Evolutionary conservation across 2,329 filamentous ascomycete species (phyloP).

Genomic region (Claviceps capensis): DNA sequence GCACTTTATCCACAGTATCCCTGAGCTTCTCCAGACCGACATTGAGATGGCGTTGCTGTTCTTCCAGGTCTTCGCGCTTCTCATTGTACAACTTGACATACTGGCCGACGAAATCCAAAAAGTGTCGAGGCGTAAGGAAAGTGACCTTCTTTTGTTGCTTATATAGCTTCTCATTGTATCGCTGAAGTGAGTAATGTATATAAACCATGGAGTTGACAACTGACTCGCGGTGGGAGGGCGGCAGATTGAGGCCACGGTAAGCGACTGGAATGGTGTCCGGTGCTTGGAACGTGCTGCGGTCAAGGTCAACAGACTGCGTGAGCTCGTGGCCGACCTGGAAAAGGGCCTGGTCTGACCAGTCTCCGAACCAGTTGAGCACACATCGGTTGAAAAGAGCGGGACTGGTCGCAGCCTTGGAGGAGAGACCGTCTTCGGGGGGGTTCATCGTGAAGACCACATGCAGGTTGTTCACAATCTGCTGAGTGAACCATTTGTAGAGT

Average conservation of each 20-base stretch:
- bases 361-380: constrained; percentile 98
- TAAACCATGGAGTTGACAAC: constrained; percentile 98
- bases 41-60: constrained; percentile 96
- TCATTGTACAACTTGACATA: constrained; percentile 97
- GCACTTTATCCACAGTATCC: constrained; percentile 94
- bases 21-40: constrained; percentile 94
- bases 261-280: constrained; percentile 89
- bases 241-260: constrained; percentile 71
- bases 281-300: constrained; percentile 70
- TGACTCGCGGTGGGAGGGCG: constrained; percentile 79
- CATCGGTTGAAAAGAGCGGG: constrained; percentile 98
- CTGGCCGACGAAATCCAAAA: constrained; percentile 93
- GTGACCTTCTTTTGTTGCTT: constrained; percentile 89
- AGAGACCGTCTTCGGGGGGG: constrained; percentile 85
- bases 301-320: constrained; percentile 90
- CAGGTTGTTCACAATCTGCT: constrained; percentile 96
- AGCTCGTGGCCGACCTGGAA: constrained; percentile 96
- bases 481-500: constrained; percentile 99
- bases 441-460: constrained; percentile 99
- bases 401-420: constrained; percentile 92
- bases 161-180: constrained; percentile 75
- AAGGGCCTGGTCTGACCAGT: constrained; percentile 97
- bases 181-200: constrained; percentile 86
- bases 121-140: constrained; percentile 90
- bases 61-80: constrained; percentile 95